Conservation (phyloP, 169 alveolate species). For the Plasmodium ovale region DNA sequence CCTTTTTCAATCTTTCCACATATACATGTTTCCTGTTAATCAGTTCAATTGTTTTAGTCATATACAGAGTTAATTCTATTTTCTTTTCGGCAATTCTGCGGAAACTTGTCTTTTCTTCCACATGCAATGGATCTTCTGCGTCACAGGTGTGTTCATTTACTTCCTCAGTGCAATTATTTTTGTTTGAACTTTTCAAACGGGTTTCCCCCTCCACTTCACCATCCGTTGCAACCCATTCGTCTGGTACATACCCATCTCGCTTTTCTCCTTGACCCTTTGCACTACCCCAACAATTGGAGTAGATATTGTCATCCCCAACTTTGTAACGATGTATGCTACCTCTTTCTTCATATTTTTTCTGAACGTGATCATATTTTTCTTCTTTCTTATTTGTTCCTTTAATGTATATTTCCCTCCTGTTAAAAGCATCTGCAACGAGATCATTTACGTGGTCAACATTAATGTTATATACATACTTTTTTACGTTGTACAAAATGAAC, state of each 20-base stretch:
- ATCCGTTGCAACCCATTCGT: not conserved
- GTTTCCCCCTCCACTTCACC: too few relatives aligned
- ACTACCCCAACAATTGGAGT: too few relatives aligned
- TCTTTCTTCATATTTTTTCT: not conserved
- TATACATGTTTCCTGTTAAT: conserved; percentile 13
- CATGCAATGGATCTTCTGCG: too few relatives aligned
- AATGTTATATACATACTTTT: conserved; percentile 32
- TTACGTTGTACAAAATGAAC: conserved; percentile 40
- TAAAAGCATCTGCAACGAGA: conserved; percentile 32
- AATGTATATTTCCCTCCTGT: not conserved
- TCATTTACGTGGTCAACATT: conserved; percentile 36
- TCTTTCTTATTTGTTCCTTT: not conserved
- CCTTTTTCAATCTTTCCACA: conserved; percentile 18
- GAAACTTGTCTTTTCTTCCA: not conserved
- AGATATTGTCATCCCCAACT: not conserved
- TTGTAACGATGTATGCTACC: not conserved
- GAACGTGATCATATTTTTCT: not conserved
- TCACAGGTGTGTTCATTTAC: too few relatives aligned
- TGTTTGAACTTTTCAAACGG: not conserved
- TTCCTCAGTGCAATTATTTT: not conserved
- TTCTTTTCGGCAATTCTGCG: not conserved
- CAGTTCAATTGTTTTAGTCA: conserved; percentile 12
- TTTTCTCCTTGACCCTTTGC: not conserved
- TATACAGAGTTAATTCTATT: not conserved
- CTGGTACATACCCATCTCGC: not conserved